Conservation (phyloP, 805 yeast species). For the Lachancea waltii region DNA sequence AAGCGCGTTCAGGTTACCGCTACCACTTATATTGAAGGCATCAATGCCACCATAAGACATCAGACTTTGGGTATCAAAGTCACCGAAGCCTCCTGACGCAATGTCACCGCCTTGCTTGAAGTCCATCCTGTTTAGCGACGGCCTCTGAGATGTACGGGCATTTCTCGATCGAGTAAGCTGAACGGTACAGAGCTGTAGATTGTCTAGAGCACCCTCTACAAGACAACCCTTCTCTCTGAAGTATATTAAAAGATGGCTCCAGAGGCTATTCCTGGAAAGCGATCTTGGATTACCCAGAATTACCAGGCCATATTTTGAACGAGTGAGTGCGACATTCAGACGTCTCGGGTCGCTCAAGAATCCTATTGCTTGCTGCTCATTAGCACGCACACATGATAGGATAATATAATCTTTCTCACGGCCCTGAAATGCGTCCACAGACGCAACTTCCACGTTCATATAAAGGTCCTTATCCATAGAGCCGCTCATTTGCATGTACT, state of each 20-base stretch:
- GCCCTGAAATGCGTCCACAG: conserved; percentile 98
- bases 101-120: conserved; percentile 19
- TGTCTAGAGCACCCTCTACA: conserved; percentile 84
- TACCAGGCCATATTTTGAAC: conserved; percentile 78
- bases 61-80: conserved; percentile 31
- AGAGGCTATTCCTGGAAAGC: conserved; percentile 58
- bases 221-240: conserved; percentile 79
- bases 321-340: conserved; percentile 80
- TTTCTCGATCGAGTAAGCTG: conserved; percentile 37
- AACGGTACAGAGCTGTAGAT: conserved; percentile 64
- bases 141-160: conserved; percentile 1
- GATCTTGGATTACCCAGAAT: conserved; percentile 82
- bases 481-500: conserved; percentile 70
- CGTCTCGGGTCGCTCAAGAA: conserved; percentile 81
- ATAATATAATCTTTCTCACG: conserved; percentile 94
- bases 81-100: conserved; percentile 14
- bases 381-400: conserved; percentile 91
- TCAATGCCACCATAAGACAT: conserved; percentile 28
- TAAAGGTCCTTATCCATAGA: conserved; percentile 59
- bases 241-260: conserved; percentile 74
- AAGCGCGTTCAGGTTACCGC: conserved; percentile 15
- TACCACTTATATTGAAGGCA: conserved; percentile 12
- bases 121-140: conserved; percentile 10
- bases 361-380: conserved; percentile 67
- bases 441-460: conserved; percentile 74